Evolutionary conservation across 208 protist species (phyloP).

Genomic region (Phytomonas serpens): DNA sequence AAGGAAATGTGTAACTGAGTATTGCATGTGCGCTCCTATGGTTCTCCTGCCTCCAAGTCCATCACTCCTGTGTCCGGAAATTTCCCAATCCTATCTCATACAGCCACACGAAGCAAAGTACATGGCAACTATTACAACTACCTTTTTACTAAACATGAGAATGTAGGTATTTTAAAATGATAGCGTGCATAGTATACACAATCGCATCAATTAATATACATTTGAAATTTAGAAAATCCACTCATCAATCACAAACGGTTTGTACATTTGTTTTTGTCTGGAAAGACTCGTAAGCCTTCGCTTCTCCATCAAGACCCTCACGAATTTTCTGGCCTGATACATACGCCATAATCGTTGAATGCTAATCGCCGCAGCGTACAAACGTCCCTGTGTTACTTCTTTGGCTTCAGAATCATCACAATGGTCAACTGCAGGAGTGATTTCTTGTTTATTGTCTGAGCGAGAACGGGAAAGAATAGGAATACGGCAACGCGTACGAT

Average conservation of each 20-base stretch:
- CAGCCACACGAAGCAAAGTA: background rate
- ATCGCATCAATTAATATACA: background rate
- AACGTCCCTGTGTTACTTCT: background rate
- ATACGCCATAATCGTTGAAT: background rate
- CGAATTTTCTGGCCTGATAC: background rate
- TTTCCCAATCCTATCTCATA: background rate
- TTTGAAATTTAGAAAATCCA: constrained; percentile 2
- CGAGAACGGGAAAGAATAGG: constrained; percentile 4
- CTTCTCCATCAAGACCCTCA: background rate
- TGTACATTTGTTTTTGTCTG: background rate
- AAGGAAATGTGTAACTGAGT: background rate
- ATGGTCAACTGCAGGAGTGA: background rate
- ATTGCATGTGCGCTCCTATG: background rate
- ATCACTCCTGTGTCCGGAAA: background rate
- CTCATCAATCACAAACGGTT: background rate
- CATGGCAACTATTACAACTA: background rate
- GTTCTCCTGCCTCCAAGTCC: background rate
- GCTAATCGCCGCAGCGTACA: background rate
- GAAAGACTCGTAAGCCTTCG: background rate
- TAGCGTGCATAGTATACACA: background rate
- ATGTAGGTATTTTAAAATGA: background rate
- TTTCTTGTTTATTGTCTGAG: constrained; percentile 4
- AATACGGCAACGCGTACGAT: constrained; percentile 17
- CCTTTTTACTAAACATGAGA: background rate
- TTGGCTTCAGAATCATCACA: background rate